These are phyloP conservation scores for Eucalyptus polyanthemos DNA, from an alignment of 345 rosid species.

Conservation along the genomic window DNA sequence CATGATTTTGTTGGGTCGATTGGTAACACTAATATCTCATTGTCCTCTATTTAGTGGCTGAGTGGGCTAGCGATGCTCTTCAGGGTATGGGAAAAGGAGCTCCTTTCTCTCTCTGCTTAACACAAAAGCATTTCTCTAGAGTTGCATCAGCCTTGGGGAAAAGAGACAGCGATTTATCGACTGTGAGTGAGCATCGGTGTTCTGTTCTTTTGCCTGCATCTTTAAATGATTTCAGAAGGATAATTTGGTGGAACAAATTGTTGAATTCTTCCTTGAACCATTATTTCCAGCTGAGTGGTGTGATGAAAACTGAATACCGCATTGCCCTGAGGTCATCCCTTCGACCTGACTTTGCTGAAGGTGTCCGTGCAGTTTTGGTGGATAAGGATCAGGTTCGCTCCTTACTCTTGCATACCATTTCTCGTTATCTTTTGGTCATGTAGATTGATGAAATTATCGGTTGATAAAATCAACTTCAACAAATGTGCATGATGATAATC, in stretches of 20 bases:
- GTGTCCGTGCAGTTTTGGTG: slow-evolving; percentile 88
- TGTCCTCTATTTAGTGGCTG: slow-evolving; percentile 27
- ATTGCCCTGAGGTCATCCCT: slow-evolving; percentile 66
- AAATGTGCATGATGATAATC: not conserved
- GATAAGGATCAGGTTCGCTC: slow-evolving; percentile 84
- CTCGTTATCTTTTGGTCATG: not conserved
- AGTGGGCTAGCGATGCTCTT: slow-evolving; percentile 87
- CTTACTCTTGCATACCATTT: not conserved
- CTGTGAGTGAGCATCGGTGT: slow-evolving; percentile 19
- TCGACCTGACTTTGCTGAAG: slow-evolving; percentile 70
- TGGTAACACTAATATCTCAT: not conserved
- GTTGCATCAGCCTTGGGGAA: slow-evolving; percentile 62
- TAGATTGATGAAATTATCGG: not conserved
- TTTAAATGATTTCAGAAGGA: not conserved
- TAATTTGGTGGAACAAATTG: not conserved
- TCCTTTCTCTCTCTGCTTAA: slow-evolving; percentile 84
- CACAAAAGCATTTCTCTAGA: slow-evolving; percentile 55
- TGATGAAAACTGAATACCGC: slow-evolving; percentile 87
- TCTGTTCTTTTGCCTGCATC: not conserved
- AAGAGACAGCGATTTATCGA: slow-evolving; percentile 31
- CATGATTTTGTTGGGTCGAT: not conserved
- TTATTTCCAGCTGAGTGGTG: slow-evolving; percentile 42
- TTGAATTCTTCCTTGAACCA: not conserved
- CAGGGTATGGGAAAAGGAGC: slow-evolving; percentile 78
- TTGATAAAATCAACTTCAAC: not conserved